A percentile compares a stretch with the other conserved stretches of the same genome.
phyloP scores from a whole-genome alignment of 2,329 filamentous ascomycete genomes.

The Neofusicoccum laricinum region DNA sequence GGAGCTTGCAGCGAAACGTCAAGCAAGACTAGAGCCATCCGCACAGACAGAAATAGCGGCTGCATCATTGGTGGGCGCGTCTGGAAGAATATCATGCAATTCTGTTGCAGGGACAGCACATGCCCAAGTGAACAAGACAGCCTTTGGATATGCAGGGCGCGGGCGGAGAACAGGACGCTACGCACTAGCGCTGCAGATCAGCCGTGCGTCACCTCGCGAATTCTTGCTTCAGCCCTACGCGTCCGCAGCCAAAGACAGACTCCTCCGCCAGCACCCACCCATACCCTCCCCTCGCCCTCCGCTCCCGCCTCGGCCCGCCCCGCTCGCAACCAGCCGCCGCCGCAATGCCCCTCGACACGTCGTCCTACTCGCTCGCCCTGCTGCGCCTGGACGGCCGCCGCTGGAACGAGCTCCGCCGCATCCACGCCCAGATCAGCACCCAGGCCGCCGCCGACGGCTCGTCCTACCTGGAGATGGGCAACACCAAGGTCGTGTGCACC shows the following conservation, averaged over 20 bases:
- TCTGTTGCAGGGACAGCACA: no score
- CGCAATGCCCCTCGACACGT: constrained; percentile 89
- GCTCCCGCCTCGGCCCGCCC: not conserved
- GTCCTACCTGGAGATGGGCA: constrained; percentile 92
- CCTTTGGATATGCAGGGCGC: no score
- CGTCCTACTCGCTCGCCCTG: constrained; percentile 82
- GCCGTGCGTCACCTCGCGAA: not conserved
- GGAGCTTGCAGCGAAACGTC: not conserved
- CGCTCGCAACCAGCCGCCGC: not conserved
- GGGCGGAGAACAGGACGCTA: no score
- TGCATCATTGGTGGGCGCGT: no score
- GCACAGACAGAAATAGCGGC: no score
- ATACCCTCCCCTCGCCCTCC: not conserved
- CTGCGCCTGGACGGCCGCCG: constrained; percentile 68
- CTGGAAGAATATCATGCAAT: no score
- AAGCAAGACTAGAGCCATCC: no score
- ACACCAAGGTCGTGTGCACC: constrained; percentile 94
- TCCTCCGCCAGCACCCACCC: not conserved
- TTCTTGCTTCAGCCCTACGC: constrained; percentile 9
- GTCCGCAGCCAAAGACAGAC: not conserved
- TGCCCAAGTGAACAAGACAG: no score
- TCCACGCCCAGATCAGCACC: constrained; percentile 85
- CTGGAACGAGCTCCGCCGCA: constrained; percentile 93
- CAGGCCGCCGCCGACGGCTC: constrained; percentile 91
- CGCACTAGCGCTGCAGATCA: constrained; percentile 13